phyloP scores from a whole-genome alignment of 2,329 filamentous ascomycete genomes.

The Neofusicoccum sp. region DNA sequence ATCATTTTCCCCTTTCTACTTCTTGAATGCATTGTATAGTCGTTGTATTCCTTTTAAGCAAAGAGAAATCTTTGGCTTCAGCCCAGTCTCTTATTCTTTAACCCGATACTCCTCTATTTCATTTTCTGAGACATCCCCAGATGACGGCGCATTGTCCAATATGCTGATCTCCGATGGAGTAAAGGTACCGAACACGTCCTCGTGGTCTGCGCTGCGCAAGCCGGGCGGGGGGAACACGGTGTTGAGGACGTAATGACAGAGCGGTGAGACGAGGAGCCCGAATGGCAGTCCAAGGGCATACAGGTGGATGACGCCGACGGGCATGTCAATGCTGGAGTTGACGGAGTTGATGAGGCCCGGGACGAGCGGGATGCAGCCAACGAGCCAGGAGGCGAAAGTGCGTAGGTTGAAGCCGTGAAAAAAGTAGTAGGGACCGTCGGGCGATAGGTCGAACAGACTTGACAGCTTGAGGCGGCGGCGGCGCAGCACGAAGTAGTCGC shows the following conservation, averaged over 20 bases:
- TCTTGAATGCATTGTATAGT: no score
- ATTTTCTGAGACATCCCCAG: no score
- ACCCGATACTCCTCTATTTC: no score
- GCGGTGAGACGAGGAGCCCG: constrained; percentile 44
- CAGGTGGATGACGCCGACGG: neutral
- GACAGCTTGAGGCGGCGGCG: constrained; percentile 43
- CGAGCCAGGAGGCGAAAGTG: constrained; percentile 24
- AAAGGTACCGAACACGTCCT: constrained; percentile 52
- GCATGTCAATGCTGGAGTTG: constrained; percentile 6
- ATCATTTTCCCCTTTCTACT: no score
- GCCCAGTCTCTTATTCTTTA: no score
- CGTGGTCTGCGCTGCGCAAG: constrained; percentile 47
- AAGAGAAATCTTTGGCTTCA: no score
- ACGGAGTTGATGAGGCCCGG: neutral
- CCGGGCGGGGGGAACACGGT: constrained; percentile 43
- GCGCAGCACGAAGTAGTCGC: constrained; percentile 51
- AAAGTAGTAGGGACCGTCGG: constrained; percentile 48
- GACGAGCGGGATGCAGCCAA: neutral
- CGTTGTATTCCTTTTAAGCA: no score
- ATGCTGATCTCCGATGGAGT: constrained; percentile 28
- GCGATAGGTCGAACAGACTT: constrained; percentile 45
- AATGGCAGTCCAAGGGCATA: neutral
- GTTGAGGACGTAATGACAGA: constrained; percentile 39
- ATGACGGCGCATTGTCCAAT: no score
- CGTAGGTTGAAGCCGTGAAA: constrained; percentile 49